Conservation (phyloP, 306 rosid genomes). For the Cucurbita argyrosperma region DNA sequence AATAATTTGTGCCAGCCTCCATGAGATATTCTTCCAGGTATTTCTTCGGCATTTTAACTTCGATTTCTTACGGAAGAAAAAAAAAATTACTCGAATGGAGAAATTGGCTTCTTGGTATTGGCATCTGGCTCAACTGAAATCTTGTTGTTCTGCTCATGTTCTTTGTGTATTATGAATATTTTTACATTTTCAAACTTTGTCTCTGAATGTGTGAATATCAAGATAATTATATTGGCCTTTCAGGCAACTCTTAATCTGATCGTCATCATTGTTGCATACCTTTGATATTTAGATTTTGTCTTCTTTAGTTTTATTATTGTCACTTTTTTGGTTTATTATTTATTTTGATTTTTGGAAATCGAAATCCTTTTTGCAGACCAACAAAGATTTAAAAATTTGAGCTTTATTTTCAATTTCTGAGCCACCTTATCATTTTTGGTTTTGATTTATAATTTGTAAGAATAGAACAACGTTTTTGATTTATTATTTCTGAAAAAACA, state of each 20-base stretch:
- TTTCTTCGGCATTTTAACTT: not conserved
- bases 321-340: too few species aligned
- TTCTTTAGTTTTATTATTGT: not conserved
- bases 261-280: not conserved
- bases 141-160: not conserved
- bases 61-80: not conserved
- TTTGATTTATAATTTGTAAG: too few species aligned
- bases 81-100: not conserved
- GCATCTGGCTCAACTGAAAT: constrained; percentile 3
- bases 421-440: too few species aligned
- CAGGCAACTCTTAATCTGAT: not conserved
- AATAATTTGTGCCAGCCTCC: not conserved
- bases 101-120: not conserved
- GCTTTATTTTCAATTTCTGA: too few species aligned
- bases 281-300: not conserved
- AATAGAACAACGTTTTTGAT: too few species aligned
- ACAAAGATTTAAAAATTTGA: too few species aligned
- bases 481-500: too few species aligned
- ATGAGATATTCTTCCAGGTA: not conserved
- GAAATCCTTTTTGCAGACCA: too few species aligned
- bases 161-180: not conserved
- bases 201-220: not conserved
- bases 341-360: not conserved
- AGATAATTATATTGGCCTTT: not conserved
- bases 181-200: not conserved